Evolutionary conservation across 2,329 filamentous ascomycete species (phyloP), one percentile per base, ranked within the genome.

Genomic region (Leptographium radiaticola): DNA sequence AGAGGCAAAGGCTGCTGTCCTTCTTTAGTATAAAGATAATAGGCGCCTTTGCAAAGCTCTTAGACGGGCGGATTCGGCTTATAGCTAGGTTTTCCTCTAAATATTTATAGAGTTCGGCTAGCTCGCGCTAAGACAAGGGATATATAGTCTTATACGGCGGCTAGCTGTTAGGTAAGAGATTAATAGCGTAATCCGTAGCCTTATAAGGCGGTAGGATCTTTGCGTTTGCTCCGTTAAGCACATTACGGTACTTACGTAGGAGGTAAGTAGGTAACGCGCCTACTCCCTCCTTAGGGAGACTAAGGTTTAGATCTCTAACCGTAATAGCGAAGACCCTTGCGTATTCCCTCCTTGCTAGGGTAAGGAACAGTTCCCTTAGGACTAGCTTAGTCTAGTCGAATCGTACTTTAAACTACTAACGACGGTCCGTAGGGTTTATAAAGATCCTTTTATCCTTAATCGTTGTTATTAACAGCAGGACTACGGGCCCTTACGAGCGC

Each of bases 11-110:
- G 18, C 13, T 46, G 13, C 16, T 46, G 33, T 46, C 10, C 16
- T 16, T 54, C 36, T 53, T 55, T 52, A 39, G 36, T 47, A 54
- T 18, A 43, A 56, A 52, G 4, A 59, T 31, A 16, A 55, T 50
- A 52, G 18, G 36, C 43, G 52, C n/a, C 44, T 20, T 10, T 31
- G 39, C n/a, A 55, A 25, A 39, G 30, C 34, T 45, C 52, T 49
- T 16, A 57, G 13, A 36, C 49, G 20, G 39, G 9, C 18, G 8
- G 10, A 46, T 31, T 1, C 16, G 13, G 12, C 25, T 7, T 4
- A 15, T 7, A 3, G 9, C 13, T 31, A 46, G 13, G 20, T 46
- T 46, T 31, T 46, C 16, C 12, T 46, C 33, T 31, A 46, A 31
- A 11, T 46, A 46, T 31, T 46, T 31, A 12, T 4, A 8, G 16